Conservation (phyloP, 805 yeast species). For the Myxozyma nipponensis region DNA sequence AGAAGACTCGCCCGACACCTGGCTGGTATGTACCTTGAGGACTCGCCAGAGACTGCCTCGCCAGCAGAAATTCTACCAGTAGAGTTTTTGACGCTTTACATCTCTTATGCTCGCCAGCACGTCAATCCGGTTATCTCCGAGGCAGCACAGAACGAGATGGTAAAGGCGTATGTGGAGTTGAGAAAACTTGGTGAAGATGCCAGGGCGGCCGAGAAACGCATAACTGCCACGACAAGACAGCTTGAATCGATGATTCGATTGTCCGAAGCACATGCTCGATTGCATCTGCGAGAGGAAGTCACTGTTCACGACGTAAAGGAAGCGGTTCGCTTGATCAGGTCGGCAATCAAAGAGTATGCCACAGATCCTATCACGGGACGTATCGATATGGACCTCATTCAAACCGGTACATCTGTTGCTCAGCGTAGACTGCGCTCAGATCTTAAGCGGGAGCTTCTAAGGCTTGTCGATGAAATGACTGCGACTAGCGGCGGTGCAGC, state of each 20-base stretch:
- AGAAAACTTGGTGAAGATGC: conserved; percentile 90
- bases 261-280: conserved; percentile 95
- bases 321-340: conserved; percentile 85
- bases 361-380: conserved; percentile 96
- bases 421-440: conserved; percentile 77
- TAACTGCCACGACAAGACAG: conserved; percentile 97
- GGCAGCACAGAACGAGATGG: conserved; percentile 80
- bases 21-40: conserved; percentile 88
- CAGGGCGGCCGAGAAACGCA: conserved; percentile 77
- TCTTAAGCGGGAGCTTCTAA: conserved; percentile 56
- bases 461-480: conserved; percentile 43
- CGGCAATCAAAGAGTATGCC: conserved; percentile 96
- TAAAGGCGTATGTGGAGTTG: conserved; percentile 86
- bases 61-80: conserved; percentile 70
- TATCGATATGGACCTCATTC: conserved; percentile 95
- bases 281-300: conserved; percentile 74
- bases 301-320: conserved; percentile 81
- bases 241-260: conserved; percentile 92
- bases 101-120: conserved; percentile 90
- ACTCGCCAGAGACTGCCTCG: conserved; percentile 69
- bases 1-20: conserved; percentile 84
- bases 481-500: conserved; percentile 43
- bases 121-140: conserved; percentile 73
- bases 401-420: conserved; percentile 88
- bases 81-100: conserved; percentile 81